Evolutionary conservation across 805 yeast genomes (phyloP).

Genomic region (Priceomyces fermenticarens): DNA sequence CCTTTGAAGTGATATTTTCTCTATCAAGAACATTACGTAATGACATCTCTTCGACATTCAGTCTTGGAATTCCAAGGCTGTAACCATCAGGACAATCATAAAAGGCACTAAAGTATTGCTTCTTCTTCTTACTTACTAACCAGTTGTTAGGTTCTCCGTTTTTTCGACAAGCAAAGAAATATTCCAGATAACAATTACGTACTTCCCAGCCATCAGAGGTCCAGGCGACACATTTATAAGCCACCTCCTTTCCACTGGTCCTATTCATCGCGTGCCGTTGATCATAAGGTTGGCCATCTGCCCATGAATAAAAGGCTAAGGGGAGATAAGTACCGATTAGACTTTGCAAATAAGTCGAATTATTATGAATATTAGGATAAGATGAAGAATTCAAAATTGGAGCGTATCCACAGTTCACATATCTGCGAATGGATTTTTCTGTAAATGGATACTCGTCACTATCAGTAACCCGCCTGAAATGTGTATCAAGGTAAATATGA

Average conservation of each 20-base stretch:
- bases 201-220: slow-evolving; percentile 57
- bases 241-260: slow-evolving; percentile 10
- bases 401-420: slow-evolving; percentile 57
- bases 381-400: slow-evolving; percentile 52
- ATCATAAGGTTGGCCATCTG: slow-evolving; percentile 46
- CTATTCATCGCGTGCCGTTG: slow-evolving; percentile 1
- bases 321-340: slow-evolving; percentile 28
- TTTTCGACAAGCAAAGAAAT: slow-evolving; percentile 56
- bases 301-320: slow-evolving; percentile 73
- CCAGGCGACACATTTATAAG: slow-evolving; percentile 42
- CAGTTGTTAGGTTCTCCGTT: slow-evolving; percentile 39
- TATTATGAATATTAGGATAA: slow-evolving; percentile 4
- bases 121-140: slow-evolving; percentile 27
- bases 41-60: slow-evolving; percentile 33
- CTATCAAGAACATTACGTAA: slow-evolving; percentile 25
- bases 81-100: slow-evolving; percentile 33
- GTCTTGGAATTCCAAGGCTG: slow-evolving; percentile 30
- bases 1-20: slow-evolving; percentile 27
- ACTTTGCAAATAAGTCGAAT: slow-evolving; percentile 22
- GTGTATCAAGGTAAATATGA: slow-evolving; percentile 12
- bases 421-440: slow-evolving; percentile 29
- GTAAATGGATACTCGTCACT: slow-evolving; percentile 34
- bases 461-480: slow-evolving; percentile 35
- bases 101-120: slow-evolving; percentile 44
- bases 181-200: slow-evolving; percentile 58